Conservation (phyloP, 768 basidiomycete species). For the Glaciozyma antarctica region DNA sequence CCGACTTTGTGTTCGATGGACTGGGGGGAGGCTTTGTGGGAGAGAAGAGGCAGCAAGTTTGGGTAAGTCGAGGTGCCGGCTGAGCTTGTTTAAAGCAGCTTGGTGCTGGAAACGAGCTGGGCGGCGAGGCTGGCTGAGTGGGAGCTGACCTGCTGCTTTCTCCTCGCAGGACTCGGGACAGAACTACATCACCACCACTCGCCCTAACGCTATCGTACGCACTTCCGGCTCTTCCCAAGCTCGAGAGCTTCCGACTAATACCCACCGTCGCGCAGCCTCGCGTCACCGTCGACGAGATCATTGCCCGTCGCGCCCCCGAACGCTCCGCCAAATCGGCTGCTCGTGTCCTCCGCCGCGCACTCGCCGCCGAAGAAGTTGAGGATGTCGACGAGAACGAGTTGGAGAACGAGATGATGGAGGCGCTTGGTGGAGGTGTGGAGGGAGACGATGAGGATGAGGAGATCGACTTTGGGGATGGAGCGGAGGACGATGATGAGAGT, state of each 20-base stretch:
- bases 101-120: not conserved
- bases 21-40: constrained; percentile 32
- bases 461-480: constrained; percentile 10
- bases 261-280: constrained; percentile 12
- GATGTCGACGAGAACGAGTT: constrained; percentile 13
- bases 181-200: constrained; percentile 17
- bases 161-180: constrained; percentile 24
- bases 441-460: constrained; percentile 13
- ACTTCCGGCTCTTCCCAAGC: not conserved
- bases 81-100: not conserved
- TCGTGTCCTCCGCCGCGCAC: constrained; percentile 4
- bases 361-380: constrained; percentile 12
- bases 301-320: constrained; percentile 26
- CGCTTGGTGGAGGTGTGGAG: constrained; percentile 2
- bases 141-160: not conserved
- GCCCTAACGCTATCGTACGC: constrained; percentile 26
- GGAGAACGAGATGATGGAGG: constrained; percentile 20
- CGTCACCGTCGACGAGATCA: constrained; percentile 32
- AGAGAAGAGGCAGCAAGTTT: constrained; percentile 25
- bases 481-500: constrained; percentile 10
- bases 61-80: constrained; percentile 21
- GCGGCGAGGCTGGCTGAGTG: not conserved
- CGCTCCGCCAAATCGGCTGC: constrained; percentile 3
- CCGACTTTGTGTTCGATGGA: constrained; percentile 33
- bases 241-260: too few species aligned